Percentiles rank a stretch among this genome's conserved stretches.
Evolutionary conservation across 2,329 filamentous ascomycete species (phyloP).

Genomic region (Claviceps arundinis): DNA sequence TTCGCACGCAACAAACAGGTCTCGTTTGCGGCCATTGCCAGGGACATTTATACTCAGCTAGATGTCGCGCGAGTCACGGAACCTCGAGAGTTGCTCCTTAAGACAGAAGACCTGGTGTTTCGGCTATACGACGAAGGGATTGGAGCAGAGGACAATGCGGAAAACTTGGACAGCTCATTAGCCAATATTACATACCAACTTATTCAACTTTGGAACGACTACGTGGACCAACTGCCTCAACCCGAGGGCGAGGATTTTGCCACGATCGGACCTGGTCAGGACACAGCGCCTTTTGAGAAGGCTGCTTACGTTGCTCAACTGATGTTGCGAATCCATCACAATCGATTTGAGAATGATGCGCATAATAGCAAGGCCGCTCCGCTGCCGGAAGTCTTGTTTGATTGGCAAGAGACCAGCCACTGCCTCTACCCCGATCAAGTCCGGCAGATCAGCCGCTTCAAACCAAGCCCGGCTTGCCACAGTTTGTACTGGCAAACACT

Average conservation of each 20-base stretch:
- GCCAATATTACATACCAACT: constrained; percentile 39
- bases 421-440: constrained; percentile 57
- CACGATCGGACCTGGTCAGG: constrained; percentile 51
- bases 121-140: constrained; percentile 51
- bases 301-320: constrained; percentile 68
- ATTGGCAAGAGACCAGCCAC: constrained; percentile 71
- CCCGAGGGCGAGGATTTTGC: constrained; percentile 40
- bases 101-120: constrained; percentile 59
- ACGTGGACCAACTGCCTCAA: constrained; percentile 34
- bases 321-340: constrained; percentile 67
- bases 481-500: constrained; percentile 74
- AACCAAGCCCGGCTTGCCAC: constrained; percentile 64
- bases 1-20: constrained; percentile 39
- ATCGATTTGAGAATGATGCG: constrained; percentile 28
- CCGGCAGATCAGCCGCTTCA: constrained; percentile 46
- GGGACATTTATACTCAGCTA: constrained; percentile 47
- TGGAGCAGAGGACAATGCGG: constrained; percentile 39
- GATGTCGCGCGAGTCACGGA: constrained; percentile 52
- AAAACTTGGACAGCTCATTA: constrained; percentile 42
- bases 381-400: constrained; percentile 64
- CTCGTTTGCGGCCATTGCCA: constrained; percentile 57
- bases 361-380: constrained; percentile 33
- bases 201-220: constrained; percentile 41
- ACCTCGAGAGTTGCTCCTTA: constrained; percentile 55
- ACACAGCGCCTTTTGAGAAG: constrained; percentile 54